Base-by-base conservation (phyloP, 2,329 filamentous ascomycete genomes). In the Colletotrichum melonis region DNA sequence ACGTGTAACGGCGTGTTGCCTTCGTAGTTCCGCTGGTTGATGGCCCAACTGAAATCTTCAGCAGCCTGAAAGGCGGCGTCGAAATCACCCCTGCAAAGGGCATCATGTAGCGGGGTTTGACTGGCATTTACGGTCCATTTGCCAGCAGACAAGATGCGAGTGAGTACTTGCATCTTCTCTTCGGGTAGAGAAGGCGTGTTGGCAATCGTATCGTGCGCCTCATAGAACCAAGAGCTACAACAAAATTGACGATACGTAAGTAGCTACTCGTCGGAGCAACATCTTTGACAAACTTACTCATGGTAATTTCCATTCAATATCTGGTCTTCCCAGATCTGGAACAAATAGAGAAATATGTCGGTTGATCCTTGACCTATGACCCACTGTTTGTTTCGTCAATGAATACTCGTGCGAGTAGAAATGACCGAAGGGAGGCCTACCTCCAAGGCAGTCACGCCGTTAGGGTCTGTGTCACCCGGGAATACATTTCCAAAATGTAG, bases 401-500 rank as follows among this genome's bases (percentile, higher is more conserved):
- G 2, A 46, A 46, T 9, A 19, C 16, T 0, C 5, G 19, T 46
- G 42, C 42, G 16, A 46, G 42, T 7, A 46, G 16, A 8, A n/a
- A n/a, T 1, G 19, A 9, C 19, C 2, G 1, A n/a, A 2, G 42
- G 7, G 1, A 49, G 42, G 6, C 42, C 16, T 49, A n/a, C 42
- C 42, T 49, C 42, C 19, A 49, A 49, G 16, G 1, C 16, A 11
- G 42, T 49, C 6, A n/a, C 1, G 3, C 42, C 42, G 7, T 8
- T 2, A 1, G 42, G 19, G 8, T 0, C 1, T n/a, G 42, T 0
- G 19, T 49, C 42, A 49, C 19, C 42, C 2, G 42, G 42, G 0
- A 49, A 49, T 0, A 49, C 42, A 19, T 19, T 0, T n/a, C 42
- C 42, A 49, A 2, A 0, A 4, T 49, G 42, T 5, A 0, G 0